Conservation (phyloP, 257 asterid species). For the Thymus quinquecostatus region DNA sequence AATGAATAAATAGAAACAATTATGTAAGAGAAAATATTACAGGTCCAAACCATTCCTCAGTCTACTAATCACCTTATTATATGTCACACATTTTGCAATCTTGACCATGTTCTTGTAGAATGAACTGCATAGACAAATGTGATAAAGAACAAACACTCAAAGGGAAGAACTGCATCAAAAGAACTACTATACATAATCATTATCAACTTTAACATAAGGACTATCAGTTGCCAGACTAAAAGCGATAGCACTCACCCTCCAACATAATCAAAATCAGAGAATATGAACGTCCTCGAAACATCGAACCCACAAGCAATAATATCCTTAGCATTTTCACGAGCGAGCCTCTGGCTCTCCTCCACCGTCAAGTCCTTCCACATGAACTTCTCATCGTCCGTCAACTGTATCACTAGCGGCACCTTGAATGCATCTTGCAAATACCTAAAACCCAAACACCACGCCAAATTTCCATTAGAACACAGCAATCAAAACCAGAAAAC, state of each 20-base stretch:
- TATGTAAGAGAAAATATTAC: background rate
- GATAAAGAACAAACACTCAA: conserved; percentile 14
- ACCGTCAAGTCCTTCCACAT: conserved; percentile 94
- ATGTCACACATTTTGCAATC: conserved; percentile 84
- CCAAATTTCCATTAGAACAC: background rate
- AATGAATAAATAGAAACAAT: background rate
- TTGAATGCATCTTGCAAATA: conserved; percentile 94
- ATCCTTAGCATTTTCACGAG: conserved; percentile 96
- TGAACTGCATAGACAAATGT: conserved; percentile 50
- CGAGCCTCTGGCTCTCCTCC: conserved; percentile 95
- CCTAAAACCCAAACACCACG: conserved; percentile 36
- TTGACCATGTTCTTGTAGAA: conserved; percentile 90
- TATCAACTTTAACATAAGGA: no score
- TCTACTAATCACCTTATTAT: conserved; percentile 66
- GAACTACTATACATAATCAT: no score
- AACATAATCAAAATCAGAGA: conserved; percentile 85
- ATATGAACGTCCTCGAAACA: conserved; percentile 83
- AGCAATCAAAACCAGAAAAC: background rate
- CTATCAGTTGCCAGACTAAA: background rate
- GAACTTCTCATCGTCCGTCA: conserved; percentile 97
- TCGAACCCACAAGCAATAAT: conserved; percentile 99
- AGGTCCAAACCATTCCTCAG: background rate
- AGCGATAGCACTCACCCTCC: conserved; percentile 74
- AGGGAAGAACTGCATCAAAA: conserved; percentile 1
- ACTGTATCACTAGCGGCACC: conserved; percentile 92